Base-by-base conservation (phyloP, 1,284 basidiomycete species). In the Trichosporon sp. region DNA sequence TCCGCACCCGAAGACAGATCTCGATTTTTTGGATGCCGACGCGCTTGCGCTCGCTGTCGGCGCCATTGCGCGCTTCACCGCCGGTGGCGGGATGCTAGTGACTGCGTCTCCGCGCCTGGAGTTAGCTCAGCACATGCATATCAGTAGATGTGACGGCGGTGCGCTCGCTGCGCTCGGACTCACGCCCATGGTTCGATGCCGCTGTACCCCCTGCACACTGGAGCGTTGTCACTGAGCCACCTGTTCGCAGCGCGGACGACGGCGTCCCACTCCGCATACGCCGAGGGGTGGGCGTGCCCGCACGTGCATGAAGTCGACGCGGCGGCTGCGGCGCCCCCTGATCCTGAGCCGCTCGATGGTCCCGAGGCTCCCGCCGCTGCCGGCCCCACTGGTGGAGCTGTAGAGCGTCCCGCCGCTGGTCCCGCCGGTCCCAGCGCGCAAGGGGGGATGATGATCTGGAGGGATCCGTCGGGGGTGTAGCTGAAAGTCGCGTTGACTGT, bases 161-260 rank as follows among this genome's bases (percentile, higher is more conserved):
- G 38, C 38, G 38, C 38, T 40, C 38, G 31, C 16, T 7, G 4
- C 7, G 19, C n/a, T 38, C 21, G 26, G 43, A 54, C 71, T 72
- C 66, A 72, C 71, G 71, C 68, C 71, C 71, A 72, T 7, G 71
- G 71, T 6, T 70, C 66, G 35, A 72, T 65, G 19, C 71, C 71
- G n/a, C 48, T 59, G 38, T 68, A 72, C 14, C 61, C 51, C 12
- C 71, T 21, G 32, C 71, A 72, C 11, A 72, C 68, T 0, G 71
- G 71, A 11, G 40, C 68, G n/a, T 70, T 67, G 16, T 70, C 51
- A 1, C 68, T 46, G 19, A 72, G 51, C 71, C 71, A 72, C 19
- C 43, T 35, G 51, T 21, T 61, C 14, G 68, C 63, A 0, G 66
- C n/a, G 32, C 66, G 61, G 16, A 72, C 67, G 35, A 70, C 40